A percentile compares a stretch with the other conserved stretches of the same genome.
Evolutionary conservation across 2,329 filamentous ascomycete species (phyloP).

Genomic region (Aspergillus sp.): DNA sequence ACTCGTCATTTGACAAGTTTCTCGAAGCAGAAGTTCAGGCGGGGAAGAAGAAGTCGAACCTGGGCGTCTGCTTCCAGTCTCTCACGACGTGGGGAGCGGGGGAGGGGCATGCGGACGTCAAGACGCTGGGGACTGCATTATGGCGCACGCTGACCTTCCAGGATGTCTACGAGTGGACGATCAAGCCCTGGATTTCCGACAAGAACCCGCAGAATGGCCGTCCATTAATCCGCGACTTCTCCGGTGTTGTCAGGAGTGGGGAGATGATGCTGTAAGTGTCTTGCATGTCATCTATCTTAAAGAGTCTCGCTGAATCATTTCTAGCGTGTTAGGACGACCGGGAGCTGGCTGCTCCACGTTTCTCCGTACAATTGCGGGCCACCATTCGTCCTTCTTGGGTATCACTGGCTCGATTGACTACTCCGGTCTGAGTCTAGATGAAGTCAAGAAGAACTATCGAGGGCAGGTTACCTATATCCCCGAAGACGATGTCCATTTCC

Average conservation of each 20-base stretch:
- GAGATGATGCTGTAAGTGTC: slow-evolving; percentile 57
- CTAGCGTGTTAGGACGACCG: slow-evolving; percentile 58
- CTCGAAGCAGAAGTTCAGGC: slow-evolving; percentile 64
- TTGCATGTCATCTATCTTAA: background rate
- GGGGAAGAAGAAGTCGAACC: slow-evolving; percentile 61
- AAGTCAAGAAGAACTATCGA: slow-evolving; percentile 60
- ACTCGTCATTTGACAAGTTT: slow-evolving; percentile 64
- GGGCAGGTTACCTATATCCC: slow-evolving; percentile 69
- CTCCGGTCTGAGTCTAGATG: slow-evolving; percentile 59
- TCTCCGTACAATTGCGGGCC: slow-evolving; percentile 65
- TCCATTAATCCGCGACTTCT: slow-evolving; percentile 58
- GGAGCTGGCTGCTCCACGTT: slow-evolving; percentile 70
- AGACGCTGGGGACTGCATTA: slow-evolving; percentile 65
- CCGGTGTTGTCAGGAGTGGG: slow-evolving; percentile 59
- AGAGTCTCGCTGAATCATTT: background rate
- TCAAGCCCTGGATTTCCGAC: slow-evolving; percentile 43
- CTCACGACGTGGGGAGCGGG: slow-evolving; percentile 66
- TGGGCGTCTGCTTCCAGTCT: slow-evolving; percentile 69
- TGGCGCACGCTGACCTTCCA: slow-evolving; percentile 72
- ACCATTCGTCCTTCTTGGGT: slow-evolving; percentile 57
- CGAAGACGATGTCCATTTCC: slow-evolving; percentile 68
- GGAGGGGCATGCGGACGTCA: slow-evolving; percentile 58
- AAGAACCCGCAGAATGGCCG: slow-evolving; percentile 43
- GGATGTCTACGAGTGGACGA: slow-evolving; percentile 55
- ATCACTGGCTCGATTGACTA: slow-evolving; percentile 66